phyloP scores from a whole-genome alignment of 192 early-diverging fungal genomes.

The Rhizophagus clarus region DNA sequence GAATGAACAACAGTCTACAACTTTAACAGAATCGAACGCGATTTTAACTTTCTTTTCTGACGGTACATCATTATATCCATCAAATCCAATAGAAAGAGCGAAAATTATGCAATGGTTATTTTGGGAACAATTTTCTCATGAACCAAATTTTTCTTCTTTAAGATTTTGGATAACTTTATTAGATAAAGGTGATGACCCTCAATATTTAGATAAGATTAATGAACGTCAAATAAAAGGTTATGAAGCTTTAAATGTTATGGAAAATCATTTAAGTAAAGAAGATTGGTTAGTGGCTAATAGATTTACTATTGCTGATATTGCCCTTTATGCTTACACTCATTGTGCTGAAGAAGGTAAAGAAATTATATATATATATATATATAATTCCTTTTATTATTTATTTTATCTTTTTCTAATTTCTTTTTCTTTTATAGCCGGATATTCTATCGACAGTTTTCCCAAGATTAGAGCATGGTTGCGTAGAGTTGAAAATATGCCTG shows the following conservation, averaged over 20 bases:
- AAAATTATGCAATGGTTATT: slow-evolving; percentile 28
- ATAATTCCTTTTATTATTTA: not conserved
- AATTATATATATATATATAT: not conserved
- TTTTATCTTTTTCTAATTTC: not conserved
- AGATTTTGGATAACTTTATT: slow-evolving; percentile 23
- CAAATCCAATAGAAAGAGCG: slow-evolving; percentile 11
- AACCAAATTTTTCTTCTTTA: slow-evolving; percentile 13
- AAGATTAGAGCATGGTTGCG: slow-evolving; percentile 21
- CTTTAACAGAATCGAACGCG: slow-evolving; percentile 24
- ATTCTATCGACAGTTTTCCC: slow-evolving; percentile 26
- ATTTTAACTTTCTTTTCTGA: slow-evolving; percentile 6
- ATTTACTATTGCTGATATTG: slow-evolving; percentile 21
- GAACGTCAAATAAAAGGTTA: slow-evolving; percentile 19
- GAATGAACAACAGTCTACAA: not conserved
- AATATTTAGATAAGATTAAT: slow-evolving; percentile 25
- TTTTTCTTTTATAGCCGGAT: slow-evolving; percentile 17
- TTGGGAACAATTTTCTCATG: slow-evolving; percentile 27
- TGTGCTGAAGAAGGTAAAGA: slow-evolving; percentile 17
- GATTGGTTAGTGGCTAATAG: slow-evolving; percentile 18
- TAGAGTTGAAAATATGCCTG: slow-evolving; percentile 24
- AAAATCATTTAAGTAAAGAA: slow-evolving; percentile 18
- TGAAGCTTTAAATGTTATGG: slow-evolving; percentile 28
- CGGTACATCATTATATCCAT: slow-evolving; percentile 19
- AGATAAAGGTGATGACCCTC: slow-evolving; percentile 7
- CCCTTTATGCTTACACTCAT: slow-evolving; percentile 24